Evolutionary conservation across 1,284 basidiomycete species (phyloP).

Genomic region (Leccinum pachyderme): DNA sequence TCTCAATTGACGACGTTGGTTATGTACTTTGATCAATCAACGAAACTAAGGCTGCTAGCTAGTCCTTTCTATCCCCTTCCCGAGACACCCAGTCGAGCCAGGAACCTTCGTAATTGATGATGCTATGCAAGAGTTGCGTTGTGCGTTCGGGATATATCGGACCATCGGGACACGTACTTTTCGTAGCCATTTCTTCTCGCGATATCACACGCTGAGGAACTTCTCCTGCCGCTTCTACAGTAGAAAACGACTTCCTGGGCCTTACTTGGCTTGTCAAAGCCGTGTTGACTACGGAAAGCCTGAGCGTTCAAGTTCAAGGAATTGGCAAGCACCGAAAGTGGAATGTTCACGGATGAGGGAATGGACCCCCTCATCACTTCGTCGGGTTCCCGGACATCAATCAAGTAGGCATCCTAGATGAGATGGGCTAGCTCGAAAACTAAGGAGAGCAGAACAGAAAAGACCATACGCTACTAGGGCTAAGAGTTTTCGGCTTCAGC

Average conservation of each 20-base stretch:
- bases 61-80: constrained; percentile 39
- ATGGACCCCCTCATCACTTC: constrained; percentile 95
- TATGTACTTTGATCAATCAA: constrained; percentile 4
- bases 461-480: constrained; percentile 72
- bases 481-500: constrained; percentile 79
- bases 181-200: constrained; percentile 83
- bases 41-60: constrained; percentile 9
- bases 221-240: constrained; percentile 89
- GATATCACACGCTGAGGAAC: constrained; percentile 80
- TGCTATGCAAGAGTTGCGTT: constrained; percentile 38
- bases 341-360: constrained; percentile 92
- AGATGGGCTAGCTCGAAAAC: not conserved
- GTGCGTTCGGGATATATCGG: not conserved
- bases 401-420: constrained; percentile 71
- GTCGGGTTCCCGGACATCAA: constrained; percentile 93
- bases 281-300: constrained; percentile 68
- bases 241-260: constrained; percentile 90
- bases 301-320: constrained; percentile 64
- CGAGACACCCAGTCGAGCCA: constrained; percentile 90
- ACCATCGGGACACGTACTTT: constrained; percentile 53
- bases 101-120: constrained; percentile 87
- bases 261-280: constrained; percentile 80
- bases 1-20: constrained; percentile 2
- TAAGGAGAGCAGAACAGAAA: not conserved
- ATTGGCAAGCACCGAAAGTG: constrained; percentile 75